Evolutionary conservation across 2,329 filamentous ascomycete species (phyloP).

Genomic region (Trichoderma koningii): DNA sequence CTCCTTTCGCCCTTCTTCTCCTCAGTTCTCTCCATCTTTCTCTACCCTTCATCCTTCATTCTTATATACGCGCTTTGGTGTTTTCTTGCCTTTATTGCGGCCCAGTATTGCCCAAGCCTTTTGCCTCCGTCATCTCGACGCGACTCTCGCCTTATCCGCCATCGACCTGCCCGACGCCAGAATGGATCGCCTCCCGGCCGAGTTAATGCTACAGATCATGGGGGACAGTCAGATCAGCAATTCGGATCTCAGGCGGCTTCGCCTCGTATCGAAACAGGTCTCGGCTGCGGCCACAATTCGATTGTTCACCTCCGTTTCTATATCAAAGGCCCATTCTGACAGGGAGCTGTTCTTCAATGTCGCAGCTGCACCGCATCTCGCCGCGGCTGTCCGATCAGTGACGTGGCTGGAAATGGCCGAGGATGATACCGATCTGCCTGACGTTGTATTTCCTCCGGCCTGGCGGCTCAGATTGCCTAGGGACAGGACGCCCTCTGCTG

Average conservation of each 20-base stretch:
- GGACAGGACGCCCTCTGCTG: neutral
- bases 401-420: neutral
- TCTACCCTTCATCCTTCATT: too few species aligned
- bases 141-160: too few species aligned
- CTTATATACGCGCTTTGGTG: too few species aligned
- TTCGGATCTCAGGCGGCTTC: neutral
- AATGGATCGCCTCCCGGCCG: neutral
- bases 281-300: neutral
- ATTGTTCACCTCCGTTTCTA: neutral
- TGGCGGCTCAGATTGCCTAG: neutral
- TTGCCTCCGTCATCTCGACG: too few species aligned
- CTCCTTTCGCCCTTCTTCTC: too few species aligned
- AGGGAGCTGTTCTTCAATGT: neutral
- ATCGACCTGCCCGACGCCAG: neutral
- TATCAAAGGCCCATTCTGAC: neutral
- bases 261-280: neutral
- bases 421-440: neutral
- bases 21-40: too few species aligned
- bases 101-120: too few species aligned
- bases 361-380: neutral
- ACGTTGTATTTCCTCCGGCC: neutral
- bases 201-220: neutral
- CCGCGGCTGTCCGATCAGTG: neutral
- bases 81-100: too few species aligned
- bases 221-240: neutral